These are phyloP conservation scores for Talaromyces verruculosus DNA, from an alignment of 2,329 filamentous ascomycete genomes.

Conservation along the genomic window DNA sequence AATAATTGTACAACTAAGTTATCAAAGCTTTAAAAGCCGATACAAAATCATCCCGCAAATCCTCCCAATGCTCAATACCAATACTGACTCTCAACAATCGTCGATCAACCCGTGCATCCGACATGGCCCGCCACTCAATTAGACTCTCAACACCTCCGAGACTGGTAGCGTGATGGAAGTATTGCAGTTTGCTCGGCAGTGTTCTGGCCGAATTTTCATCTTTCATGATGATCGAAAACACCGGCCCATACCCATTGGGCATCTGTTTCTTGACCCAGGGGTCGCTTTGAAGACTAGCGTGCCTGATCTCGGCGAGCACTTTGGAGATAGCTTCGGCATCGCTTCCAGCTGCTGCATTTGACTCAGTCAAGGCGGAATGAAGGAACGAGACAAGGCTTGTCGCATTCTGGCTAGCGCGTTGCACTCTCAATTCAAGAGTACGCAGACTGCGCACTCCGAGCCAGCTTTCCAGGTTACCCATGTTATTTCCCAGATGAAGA, in stretches of 20 bases:
- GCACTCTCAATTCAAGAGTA: conserved; percentile 80
- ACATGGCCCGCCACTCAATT: conserved; percentile 95
- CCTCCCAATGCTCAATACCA: conserved; percentile 83
- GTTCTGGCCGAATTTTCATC: conserved; percentile 60
- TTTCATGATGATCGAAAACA: conserved; percentile 74
- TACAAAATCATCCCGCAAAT: conserved; percentile 73
- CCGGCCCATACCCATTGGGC: conserved; percentile 85
- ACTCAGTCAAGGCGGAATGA: conserved; percentile 47
- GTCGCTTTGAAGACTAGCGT: conserved; percentile 76
- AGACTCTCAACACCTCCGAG: conserved; percentile 91
- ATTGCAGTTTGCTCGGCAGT: conserved; percentile 72
- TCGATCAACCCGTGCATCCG: conserved; percentile 70
- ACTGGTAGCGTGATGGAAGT: conserved; percentile 95
- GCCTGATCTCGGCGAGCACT: conserved; percentile 63
- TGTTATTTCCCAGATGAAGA: conserved; percentile 74
- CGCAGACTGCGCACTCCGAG: conserved; percentile 81
- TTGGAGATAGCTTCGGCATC: conserved; percentile 50
- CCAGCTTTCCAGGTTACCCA: conserved; percentile 92
- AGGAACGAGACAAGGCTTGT: conserved; percentile 72
- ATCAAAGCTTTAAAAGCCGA: conserved; percentile 62
- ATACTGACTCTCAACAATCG: conserved; percentile 77
- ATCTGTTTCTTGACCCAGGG: conserved; percentile 83
- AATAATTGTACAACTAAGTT: conserved; percentile 18
- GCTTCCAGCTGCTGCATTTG: conserved; percentile 38
- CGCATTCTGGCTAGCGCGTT: conserved; percentile 72